Evolutionary conservation across 768 basidiomycete genomes (phyloP).

Genomic region (Auricularia sp.): DNA sequence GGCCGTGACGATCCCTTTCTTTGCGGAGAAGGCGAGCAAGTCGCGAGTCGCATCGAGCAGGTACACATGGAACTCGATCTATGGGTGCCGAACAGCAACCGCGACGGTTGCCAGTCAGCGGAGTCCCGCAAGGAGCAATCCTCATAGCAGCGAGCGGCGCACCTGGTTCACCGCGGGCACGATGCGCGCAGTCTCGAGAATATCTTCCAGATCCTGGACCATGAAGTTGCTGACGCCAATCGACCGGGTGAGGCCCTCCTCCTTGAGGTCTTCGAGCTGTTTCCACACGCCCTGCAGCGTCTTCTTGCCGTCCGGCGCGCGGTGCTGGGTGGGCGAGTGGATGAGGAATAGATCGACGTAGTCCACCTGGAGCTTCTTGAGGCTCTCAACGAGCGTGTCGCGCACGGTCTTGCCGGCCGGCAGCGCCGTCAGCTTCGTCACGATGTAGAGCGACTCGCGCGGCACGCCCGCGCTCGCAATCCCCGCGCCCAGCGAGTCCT

Average conservation of each 20-base stretch:
- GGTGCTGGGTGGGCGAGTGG: slow-evolving; percentile 26
- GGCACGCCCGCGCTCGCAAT: slow-evolving; percentile 21
- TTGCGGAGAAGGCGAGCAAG: slow-evolving; percentile 21
- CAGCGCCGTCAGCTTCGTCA: slow-evolving; percentile 39
- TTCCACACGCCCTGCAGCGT: slow-evolving; percentile 44
- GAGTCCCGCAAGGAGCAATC: no score
- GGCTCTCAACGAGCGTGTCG: slow-evolving; percentile 39
- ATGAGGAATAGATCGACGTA: slow-evolving; percentile 59
- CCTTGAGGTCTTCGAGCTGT: slow-evolving; percentile 47
- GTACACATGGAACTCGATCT: slow-evolving; percentile 50
- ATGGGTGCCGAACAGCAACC: neutral
- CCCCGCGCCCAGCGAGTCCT: slow-evolving; percentile 41
- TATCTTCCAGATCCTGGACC: slow-evolving; percentile 54
- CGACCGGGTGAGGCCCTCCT: slow-evolving; percentile 32
- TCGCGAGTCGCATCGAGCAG: slow-evolving; percentile 29
- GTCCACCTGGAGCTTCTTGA: slow-evolving; percentile 43
- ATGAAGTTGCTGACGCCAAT: slow-evolving; percentile 78
- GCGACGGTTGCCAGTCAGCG: no score
- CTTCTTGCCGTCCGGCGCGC: slow-evolving; percentile 19
- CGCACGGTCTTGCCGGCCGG: slow-evolving; percentile 36
- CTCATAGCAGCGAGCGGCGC: slow-evolving; percentile 6
- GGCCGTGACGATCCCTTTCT: slow-evolving; percentile 29
- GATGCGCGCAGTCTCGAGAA: slow-evolving; percentile 57
- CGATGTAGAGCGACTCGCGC: slow-evolving; percentile 49
- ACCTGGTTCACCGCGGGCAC: slow-evolving; percentile 72